Evolutionary conservation across 306 rosid species (phyloP), one percentile per base, ranked within the genome.

Genomic region (Quercus wislizeni): DNA sequence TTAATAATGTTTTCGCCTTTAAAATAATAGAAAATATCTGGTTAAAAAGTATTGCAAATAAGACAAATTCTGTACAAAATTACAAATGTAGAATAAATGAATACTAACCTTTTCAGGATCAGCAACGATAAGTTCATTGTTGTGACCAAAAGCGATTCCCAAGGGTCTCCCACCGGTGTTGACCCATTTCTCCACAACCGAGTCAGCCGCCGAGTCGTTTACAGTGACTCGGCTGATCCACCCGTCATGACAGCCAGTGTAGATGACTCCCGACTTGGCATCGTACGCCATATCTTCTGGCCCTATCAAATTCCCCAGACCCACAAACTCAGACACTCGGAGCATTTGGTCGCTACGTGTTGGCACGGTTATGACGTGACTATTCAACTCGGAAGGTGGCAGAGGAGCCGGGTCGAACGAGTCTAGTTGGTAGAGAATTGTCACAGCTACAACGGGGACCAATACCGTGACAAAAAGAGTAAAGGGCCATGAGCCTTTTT

Each of bases 81-180:
- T 38, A 38, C 10, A 38, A 6, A 1, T 0, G 10, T 6, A 38
- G 43, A 57, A 0, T 11, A 57, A 14, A 2, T 25, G 20, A 17
- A 10, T 28, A 15, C 20, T 33, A 0, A 88, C 97, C 92, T 87
- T 86, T 4, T 72, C 1, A 0, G 93, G 71, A 18, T 94, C 92
- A 0, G 85, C 94, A 1, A 38, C 46, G 0, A 91, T 74, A 41
- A 92, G 71, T 0, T 82, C 82, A 4, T 83, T 78, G 21, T 84
- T n/a, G 1, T 0, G 56, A 0, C 85, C 79, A 6, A 81, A 54
- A 58, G 87, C 46, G 3, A 92, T 74, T 9, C 97, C 97, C 1
- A 94, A 41, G 3, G 94, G 97, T 14, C 97, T 90, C 4, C 98
- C 98, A 2, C 93, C 92, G 0, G 91, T 92, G 46, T 88, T 79